Evolutionary conservation across 768 basidiomycete species (phyloP), one percentile per base, ranked within the genome.

Genomic region (Agaricus subrufescens): DNA sequence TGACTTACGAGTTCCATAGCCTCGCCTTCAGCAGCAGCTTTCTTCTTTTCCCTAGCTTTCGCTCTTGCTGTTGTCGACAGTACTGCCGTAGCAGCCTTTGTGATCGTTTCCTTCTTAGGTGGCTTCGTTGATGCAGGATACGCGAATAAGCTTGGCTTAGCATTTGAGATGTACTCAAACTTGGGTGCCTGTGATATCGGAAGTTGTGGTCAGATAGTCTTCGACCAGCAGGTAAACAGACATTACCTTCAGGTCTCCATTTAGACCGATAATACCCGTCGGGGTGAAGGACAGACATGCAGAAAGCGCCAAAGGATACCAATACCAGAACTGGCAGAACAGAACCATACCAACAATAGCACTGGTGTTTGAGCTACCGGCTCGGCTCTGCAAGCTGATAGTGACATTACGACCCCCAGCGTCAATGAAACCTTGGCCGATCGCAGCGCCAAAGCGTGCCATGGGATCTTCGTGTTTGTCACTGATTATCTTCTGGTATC

Each of bases 301-400:
- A 60, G 90, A 94, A 65, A 98, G 95, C 12, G 94, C 94, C 27
- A 98, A 76, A 34, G 97, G 97, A 73, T 95, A 99, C 97, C 97
- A 99, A 69, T 98, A 98, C 97, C 97, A 99, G 74, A 99, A 98
- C 70, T 99, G 97, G 65, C 91, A 91, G 76, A 99, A 99, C 67
- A 99, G 73, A 15, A 90, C 86, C 89, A 98, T 94, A n/a, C 97
- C 97, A 34, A 98, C 93, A 60, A 98, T 91, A 2, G 96, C 94
- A 46, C 82, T 91, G 62, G 94, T 95, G 68, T 98, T 96, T 61
- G 84, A 82, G 61, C 89, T 94, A 8, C 97, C 97, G 1, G 93
- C 93, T 58, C 91, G 85, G 67, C 93, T 97, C 68, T 94, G 90
- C 54, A 98, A 74, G 65, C 85, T 93, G 67, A 99, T 94, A 10